phyloP scores from a whole-genome alignment of 257 asterid genomes.

The Solanum clarkiae region DNA sequence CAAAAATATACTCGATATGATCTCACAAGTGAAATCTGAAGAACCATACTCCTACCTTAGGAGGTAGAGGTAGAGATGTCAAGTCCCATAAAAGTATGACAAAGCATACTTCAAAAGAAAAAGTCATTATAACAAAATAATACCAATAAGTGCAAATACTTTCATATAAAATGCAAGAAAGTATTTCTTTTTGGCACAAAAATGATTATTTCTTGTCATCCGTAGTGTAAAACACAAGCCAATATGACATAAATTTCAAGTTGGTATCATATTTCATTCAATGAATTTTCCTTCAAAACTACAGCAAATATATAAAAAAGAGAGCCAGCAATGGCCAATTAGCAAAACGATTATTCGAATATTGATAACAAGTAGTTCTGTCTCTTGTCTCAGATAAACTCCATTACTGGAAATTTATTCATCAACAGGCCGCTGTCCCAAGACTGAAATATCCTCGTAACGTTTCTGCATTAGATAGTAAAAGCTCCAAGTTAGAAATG shows the following conservation, averaged over 20 bases:
- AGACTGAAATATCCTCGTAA: conserved; percentile 68
- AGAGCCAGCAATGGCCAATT: neutral
- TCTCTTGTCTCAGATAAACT: neutral
- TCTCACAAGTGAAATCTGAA: neutral
- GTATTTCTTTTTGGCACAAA: neutral
- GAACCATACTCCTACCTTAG: neutral
- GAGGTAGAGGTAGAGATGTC: neutral
- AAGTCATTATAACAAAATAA: neutral
- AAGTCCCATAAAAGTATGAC: neutral
- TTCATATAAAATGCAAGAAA: neutral
- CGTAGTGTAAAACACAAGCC: neutral
- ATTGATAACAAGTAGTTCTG: conserved; percentile 17
- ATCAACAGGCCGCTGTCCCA: conserved; percentile 61
- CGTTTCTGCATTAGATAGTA: conserved; percentile 46
- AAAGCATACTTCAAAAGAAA: neutral
- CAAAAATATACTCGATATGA: too few relatives aligned
- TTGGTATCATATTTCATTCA: neutral
- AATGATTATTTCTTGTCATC: neutral
- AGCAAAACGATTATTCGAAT: conserved; percentile 22
- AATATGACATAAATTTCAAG: neutral
- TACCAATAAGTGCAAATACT: neutral
- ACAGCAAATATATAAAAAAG: conserved; percentile 3
- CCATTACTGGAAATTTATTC: conserved; percentile 27
- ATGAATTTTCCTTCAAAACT: neutral
- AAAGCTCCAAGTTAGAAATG: neutral